Evolutionary conservation across 495 filamentous ascomycete species (phyloP).

Genomic region (Penicillium canescens): DNA sequence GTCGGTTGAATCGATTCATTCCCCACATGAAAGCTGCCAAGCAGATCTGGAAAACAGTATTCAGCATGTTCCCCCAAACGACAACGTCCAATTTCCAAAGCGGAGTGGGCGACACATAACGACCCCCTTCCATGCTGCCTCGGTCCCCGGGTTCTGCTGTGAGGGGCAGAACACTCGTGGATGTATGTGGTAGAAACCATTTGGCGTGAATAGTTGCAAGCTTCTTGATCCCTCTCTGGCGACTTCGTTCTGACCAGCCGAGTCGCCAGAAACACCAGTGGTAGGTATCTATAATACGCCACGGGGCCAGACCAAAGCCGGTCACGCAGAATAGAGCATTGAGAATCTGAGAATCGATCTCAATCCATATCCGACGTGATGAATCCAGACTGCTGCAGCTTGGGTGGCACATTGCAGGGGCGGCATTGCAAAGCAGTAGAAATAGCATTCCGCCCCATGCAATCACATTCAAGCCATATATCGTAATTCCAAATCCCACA

Average conservation of each 20-base stretch:
- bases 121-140: constrained; percentile 66
- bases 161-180: not conserved
- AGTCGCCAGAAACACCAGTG: constrained; percentile 65
- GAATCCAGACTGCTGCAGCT: constrained; percentile 73
- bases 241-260: constrained; percentile 43
- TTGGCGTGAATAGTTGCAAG: not conserved
- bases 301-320: constrained; percentile 80
- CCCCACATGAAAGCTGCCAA: constrained; percentile 82
- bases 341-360: constrained; percentile 81
- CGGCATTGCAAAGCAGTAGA: constrained; percentile 73
- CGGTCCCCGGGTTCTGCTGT: constrained; percentile 14
- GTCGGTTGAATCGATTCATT: constrained; percentile 66
- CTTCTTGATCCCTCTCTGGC: constrained; percentile 37
- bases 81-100: constrained; percentile 81
- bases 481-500: constrained; percentile 67
- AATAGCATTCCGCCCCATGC: constrained; percentile 94
- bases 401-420: constrained; percentile 76
- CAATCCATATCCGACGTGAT: constrained; percentile 76
- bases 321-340: constrained; percentile 86
- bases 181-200: not conserved
- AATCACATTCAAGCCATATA: constrained; percentile 79
- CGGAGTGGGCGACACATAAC: constrained; percentile 58
- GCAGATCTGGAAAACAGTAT: constrained; percentile 72
- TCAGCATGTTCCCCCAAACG: constrained; percentile 70
- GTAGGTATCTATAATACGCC: constrained; percentile 80